Evolutionary conservation across 345 rosid species (phyloP), one percentile per base, ranked within the genome.

Genomic region (Sonneratia caseolaris): DNA sequence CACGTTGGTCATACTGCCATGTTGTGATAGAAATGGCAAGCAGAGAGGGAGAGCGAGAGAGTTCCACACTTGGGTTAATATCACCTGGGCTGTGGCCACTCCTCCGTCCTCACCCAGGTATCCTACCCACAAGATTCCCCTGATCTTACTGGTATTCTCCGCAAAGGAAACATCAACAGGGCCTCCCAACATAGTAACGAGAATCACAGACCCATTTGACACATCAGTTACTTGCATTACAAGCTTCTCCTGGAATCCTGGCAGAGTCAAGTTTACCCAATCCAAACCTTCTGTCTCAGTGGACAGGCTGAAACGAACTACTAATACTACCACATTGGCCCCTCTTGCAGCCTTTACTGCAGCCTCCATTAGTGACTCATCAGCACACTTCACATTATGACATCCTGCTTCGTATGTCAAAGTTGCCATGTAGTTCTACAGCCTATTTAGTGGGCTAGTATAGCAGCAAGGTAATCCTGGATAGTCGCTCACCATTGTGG

Each of bases 101-200:
- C 87, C 90, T 37, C 90, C 87, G 12, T 79, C 87, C 75, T 86
- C 81, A 56, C 87, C 87, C 4, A 87, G 90, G 67, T 82, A 86
- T 11, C 87, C 90, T 0, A 81, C 87, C 87, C 87, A 86, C 68
- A 86, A 47, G 36, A 86, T 84, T 27, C 77, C 86, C 5, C 76
- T 73, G 35, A 84, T 76, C 43, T 72, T 56, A 56, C 6, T 56
- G 27, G n/a, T 56, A 56, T 56, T 56, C 32, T 56, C 7, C 0
- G 62, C 62, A 56, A 56, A 85, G 3, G 88, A 74, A 56, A 84
- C 51, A 67, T 86, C 84, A 73, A 86, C 53, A 19, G 87, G 88
- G 49, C 88, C 79, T 56, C 79, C 87, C 21, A 84, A 72, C 88
- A 83, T 84, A 21, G 84, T 5, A 4, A 80, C 88, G 19, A 83